Evolutionary conservation across 345 rosid genomes (phyloP).

Genomic region (Gossypium thurberi): DNA sequence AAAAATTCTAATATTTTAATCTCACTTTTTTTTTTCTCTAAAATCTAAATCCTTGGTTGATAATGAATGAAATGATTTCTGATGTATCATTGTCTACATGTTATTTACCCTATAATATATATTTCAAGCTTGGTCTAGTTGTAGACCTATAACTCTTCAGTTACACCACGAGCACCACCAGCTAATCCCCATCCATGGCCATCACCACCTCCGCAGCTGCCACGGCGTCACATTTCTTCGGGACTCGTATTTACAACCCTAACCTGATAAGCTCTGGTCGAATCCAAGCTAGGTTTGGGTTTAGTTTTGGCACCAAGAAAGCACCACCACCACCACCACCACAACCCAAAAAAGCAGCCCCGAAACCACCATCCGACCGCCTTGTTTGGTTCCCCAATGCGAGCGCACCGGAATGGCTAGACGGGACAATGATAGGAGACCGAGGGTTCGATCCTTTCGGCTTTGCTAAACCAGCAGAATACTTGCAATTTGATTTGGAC

Average conservation of each 20-base stretch:
- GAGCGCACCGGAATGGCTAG: constrained; percentile 64
- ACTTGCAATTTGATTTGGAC: constrained; percentile 75
- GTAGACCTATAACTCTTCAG: no score
- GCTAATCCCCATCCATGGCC: constrained; percentile 21
- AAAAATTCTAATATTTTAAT: no score
- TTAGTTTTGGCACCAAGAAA: constrained; percentile 52
- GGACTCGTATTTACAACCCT: constrained; percentile 31
- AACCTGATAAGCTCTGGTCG: constrained; percentile 22
- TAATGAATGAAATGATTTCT: no score
- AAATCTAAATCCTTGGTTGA: no score
- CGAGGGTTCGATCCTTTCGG: constrained; percentile 92
- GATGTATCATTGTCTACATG: neutral
- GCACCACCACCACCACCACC: constrained; percentile 25
- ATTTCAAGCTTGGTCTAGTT: neutral
- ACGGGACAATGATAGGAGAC: constrained; percentile 78
- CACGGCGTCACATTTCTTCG: constrained; percentile 48
- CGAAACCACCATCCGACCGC: constrained; percentile 26
- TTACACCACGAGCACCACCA: neutral
- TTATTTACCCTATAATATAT: neutral
- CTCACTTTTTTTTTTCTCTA: no score
- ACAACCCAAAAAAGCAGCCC: constrained; percentile 28
- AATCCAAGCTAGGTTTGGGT: constrained; percentile 50
- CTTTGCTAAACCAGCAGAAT: constrained; percentile 77
- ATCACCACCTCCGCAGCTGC: constrained; percentile 33
- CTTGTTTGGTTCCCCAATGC: constrained; percentile 78